A percentile compares a stretch with the other conserved stretches of the same genome.
Conservation (phyloP, 768 basidiomycete species). For the Serpula lacrymans region DNA sequence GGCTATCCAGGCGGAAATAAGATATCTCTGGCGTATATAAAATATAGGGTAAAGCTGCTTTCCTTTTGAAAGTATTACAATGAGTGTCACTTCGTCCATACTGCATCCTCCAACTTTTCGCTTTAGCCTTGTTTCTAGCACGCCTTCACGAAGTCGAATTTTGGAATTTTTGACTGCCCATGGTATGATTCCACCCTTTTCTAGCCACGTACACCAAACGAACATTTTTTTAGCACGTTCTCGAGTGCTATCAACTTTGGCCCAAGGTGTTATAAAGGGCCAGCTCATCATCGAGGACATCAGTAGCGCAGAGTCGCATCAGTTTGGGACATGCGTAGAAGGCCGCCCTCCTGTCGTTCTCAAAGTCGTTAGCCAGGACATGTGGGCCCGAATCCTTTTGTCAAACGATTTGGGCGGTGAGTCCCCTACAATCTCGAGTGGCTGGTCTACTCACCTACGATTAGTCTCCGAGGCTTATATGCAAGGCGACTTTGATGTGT, state of each 20-base stretch:
- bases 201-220: background rate
- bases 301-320: too few species aligned
- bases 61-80: too few species aligned
- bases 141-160: background rate
- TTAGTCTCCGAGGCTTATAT: conserved; percentile 63
- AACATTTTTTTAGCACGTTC: background rate
- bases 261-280: background rate
- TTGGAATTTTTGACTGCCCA: background rate
- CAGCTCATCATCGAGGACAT: conserved; percentile 1
- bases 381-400: conserved; percentile 11
- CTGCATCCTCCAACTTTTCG: background rate
- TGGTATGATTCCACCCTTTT: background rate
- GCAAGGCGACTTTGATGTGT: conserved; percentile 56
- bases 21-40: too few species aligned
- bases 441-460: background rate
- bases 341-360: too few species aligned
- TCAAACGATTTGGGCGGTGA: conserved; percentile 51
- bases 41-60: too few species aligned
- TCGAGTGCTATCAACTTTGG: background rate
- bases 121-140: background rate
- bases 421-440: conserved; percentile 12
- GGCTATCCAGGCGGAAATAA: too few species aligned
- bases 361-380: background rate
- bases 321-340: too few species aligned
- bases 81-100: too few species aligned